A percentile compares a stretch with the other conserved stretches of the same genome.
Conservation (phyloP, 805 yeast species). For the Candida hungchunana region DNA sequence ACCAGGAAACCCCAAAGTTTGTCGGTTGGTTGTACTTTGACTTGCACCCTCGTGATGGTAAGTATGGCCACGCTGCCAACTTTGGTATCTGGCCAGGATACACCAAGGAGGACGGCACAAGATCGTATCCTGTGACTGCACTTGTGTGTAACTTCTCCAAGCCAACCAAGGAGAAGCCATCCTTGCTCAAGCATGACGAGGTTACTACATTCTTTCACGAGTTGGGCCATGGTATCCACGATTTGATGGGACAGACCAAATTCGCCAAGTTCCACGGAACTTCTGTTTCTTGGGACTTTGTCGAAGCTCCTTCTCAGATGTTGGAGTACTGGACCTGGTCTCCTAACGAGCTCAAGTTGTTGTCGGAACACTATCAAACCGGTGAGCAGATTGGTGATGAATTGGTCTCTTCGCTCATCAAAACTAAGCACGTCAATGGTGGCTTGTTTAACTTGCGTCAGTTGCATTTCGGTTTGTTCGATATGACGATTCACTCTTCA, state of each 20-base stretch:
- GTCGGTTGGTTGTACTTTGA: conserved; percentile 79
- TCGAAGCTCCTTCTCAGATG: conserved; percentile 89
- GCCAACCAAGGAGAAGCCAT: conserved; percentile 65
- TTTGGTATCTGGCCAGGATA: conserved; percentile 65
- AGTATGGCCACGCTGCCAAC: conserved; percentile 87
- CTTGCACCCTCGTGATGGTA: conserved; percentile 80
- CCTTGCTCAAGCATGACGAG: conserved; percentile 71
- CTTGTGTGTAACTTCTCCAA: conserved; percentile 82
- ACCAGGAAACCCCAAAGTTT: conserved; percentile 46
- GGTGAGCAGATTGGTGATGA: conserved; percentile 54
- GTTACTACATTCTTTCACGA: conserved; percentile 86
- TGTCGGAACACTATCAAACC: conserved; percentile 63
- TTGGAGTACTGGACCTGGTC: conserved; percentile 89
- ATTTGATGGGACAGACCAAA: conserved; percentile 60
- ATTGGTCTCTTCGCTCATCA: conserved; percentile 52
- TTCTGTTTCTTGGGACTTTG: conserved; percentile 79
- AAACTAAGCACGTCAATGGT: conserved; percentile 71
- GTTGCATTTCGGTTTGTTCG: conserved; percentile 74
- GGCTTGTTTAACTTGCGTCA: conserved; percentile 72
- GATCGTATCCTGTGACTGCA: conserved; percentile 67
- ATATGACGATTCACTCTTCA: conserved; percentile 60
- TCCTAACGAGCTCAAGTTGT: conserved; percentile 46
- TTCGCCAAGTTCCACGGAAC: conserved; percentile 69
- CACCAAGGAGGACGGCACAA: conserved; percentile 41
- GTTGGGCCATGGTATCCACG: conserved; percentile 86